These are phyloP conservation scores for Aspergillus japonicus DNA, from an alignment of 2,329 filamentous ascomycete species.

Conservation along the genomic window DNA sequence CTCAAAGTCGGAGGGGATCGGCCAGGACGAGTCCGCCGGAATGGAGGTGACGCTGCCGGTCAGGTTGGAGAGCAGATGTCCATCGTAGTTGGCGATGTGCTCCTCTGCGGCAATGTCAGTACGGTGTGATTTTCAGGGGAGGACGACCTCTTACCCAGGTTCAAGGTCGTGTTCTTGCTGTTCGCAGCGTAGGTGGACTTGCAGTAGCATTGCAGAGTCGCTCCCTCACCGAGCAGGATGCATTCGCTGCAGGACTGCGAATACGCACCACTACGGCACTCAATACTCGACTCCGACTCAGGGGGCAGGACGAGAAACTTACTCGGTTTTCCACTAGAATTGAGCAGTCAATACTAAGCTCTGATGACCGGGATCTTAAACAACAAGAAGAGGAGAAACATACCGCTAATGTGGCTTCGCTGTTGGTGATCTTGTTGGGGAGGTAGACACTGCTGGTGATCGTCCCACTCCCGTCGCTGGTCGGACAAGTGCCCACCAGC, in stretches of 20 bases:
- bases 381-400: neutral
- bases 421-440: conserved; percentile 6
- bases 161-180: no score
- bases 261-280: neutral
- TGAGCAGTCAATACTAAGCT: neutral
- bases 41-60: conserved; percentile 6
- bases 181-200: no score
- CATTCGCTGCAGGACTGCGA: no score
- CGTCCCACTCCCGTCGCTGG: neutral
- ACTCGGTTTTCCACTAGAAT: no score
- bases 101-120: conserved; percentile 8
- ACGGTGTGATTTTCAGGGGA: no score
- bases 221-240: no score
- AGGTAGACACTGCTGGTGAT: conserved; percentile 17
- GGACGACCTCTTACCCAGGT: no score
- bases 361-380: no score
- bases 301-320: no score
- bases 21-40: conserved; percentile 4
- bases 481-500: conserved; percentile 14
- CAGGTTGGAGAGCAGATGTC: conserved; percentile 16
- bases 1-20: conserved; percentile 9
- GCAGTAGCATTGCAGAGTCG: no score
- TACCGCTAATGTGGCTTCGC: conserved; percentile 7
- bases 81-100: conserved; percentile 17
- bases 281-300: neutral